These are phyloP conservation scores for Parathielavia appendiculata DNA, from an alignment of 495 filamentous ascomycete species.

Conservation along the genomic window DNA sequence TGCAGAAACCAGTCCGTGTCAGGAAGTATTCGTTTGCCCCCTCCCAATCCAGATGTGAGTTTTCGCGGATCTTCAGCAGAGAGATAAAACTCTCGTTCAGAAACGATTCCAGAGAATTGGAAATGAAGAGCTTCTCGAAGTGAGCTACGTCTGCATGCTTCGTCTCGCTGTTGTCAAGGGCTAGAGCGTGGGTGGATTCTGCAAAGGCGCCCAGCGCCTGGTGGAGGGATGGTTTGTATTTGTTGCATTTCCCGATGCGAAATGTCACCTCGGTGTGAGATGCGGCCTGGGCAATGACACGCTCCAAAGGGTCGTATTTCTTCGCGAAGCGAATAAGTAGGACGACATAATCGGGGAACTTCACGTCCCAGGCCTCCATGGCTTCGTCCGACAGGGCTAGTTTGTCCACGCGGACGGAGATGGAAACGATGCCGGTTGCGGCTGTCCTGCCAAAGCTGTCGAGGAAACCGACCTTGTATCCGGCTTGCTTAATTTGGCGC, in stretches of 20 bases:
- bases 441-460: conserved; percentile 41
- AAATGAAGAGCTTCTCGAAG: conserved; percentile 61
- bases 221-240: conserved; percentile 50
- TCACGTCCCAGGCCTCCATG: conserved; percentile 71
- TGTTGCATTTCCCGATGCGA: conserved; percentile 49
- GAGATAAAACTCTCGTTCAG: conserved; percentile 62
- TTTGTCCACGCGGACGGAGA: conserved; percentile 63
- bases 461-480: conserved; percentile 68
- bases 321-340: conserved; percentile 64
- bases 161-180: not conserved
- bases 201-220: conserved; percentile 52
- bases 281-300: conserved; percentile 13
- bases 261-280: conserved; percentile 20
- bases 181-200: not conserved
- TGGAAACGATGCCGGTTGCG: conserved; percentile 48
- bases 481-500: conserved; percentile 53
- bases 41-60: conserved; percentile 57
- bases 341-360: conserved; percentile 63
- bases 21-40: conserved; percentile 58
- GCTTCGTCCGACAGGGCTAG: conserved; percentile 74
- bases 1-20: conserved; percentile 5
- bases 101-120: conserved; percentile 63
- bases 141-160: conserved; percentile 10
- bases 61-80: conserved; percentile 56
- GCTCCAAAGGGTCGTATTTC: conserved; percentile 53